Conservation (phyloP, 2,329 filamentous ascomycete genomes). For the Alternaria ventricosa region DNA sequence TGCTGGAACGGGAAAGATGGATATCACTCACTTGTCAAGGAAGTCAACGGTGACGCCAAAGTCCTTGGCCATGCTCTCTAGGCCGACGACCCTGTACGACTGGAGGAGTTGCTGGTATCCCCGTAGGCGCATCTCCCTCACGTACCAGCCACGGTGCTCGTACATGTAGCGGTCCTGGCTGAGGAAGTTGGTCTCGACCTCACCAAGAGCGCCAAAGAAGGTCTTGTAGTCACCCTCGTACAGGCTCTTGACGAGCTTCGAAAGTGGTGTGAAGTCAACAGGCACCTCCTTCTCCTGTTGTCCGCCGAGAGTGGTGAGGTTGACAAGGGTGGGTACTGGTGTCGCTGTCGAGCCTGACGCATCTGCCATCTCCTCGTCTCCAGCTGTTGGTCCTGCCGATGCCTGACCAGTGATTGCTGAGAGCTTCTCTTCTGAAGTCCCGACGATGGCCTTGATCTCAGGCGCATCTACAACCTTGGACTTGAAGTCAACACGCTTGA, state of each 20-base stretch:
- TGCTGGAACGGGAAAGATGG: neutral
- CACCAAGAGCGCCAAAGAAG: conserved; percentile 88
- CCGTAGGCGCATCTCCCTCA: conserved; percentile 95
- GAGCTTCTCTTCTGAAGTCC: conserved; percentile 86
- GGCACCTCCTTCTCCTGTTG: conserved; percentile 80
- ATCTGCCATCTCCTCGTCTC: conserved; percentile 77
- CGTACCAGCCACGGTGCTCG: conserved; percentile 96
- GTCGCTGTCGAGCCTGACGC: conserved; percentile 56
- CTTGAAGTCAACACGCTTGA: conserved; percentile 99
- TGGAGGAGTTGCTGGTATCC: conserved; percentile 97
- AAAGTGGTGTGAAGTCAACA: conserved; percentile 87
- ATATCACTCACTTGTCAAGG: conserved; percentile 77
- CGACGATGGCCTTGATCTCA: conserved; percentile 96
- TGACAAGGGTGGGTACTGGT: conserved; percentile 75
- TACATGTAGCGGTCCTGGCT: conserved; percentile 93
- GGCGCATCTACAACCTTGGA: conserved; percentile 97
- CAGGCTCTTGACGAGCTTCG: conserved; percentile 85
- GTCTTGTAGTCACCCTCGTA: conserved; percentile 94
- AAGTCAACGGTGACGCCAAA: conserved; percentile 98
- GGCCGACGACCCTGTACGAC: conserved; percentile 95
- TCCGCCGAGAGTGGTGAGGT: conserved; percentile 84
- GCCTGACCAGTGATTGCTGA: conserved; percentile 80
- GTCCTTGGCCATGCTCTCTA: conserved; percentile 95
- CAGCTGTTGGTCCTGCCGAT: conserved; percentile 79
- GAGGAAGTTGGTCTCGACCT: conserved; percentile 92